Percentiles rank a stretch among this genome's conserved stretches.
These are phyloP conservation scores for Mollisiaceae sp. DNA, from an alignment of 2,329 filamentous ascomycete species.

Conservation along the genomic window DNA sequence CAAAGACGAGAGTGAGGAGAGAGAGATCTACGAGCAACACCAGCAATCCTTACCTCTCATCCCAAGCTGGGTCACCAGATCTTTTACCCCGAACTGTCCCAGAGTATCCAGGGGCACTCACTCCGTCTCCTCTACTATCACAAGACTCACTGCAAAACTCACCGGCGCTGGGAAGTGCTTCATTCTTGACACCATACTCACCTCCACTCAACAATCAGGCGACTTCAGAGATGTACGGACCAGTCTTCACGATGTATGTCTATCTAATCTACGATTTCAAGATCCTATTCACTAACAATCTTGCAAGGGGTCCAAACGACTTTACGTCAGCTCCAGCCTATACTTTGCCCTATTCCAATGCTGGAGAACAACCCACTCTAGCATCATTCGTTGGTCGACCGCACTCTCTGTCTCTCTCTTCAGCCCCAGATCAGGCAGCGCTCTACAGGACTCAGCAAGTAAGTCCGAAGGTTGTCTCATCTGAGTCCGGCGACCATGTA, in stretches of 20 bases:
- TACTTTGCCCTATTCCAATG: slow-evolving; percentile 37
- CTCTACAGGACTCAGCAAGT: slow-evolving; percentile 39
- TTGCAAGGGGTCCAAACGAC: slow-evolving; percentile 35
- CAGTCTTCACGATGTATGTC: slow-evolving; percentile 41
- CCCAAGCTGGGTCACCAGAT: slow-evolving; percentile 42
- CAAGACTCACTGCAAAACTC: slow-evolving; percentile 37
- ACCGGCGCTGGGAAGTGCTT: slow-evolving; percentile 35
- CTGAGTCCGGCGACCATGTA: slow-evolving; percentile 56
- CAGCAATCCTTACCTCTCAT: slow-evolving; percentile 42
- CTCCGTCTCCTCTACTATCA: slow-evolving; percentile 41
- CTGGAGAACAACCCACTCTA: slow-evolving; percentile 31
- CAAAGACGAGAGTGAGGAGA: slow-evolving; percentile 60
- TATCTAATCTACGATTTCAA: slow-evolving; percentile 3
- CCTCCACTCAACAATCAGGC: slow-evolving; percentile 35
- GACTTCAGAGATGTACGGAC: slow-evolving; percentile 40
- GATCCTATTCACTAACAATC: slow-evolving; percentile 15
- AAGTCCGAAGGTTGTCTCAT: slow-evolving; percentile 48
- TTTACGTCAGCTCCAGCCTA: slow-evolving; percentile 37
- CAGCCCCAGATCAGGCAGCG: slow-evolving; percentile 38
- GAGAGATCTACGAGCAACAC: slow-evolving; percentile 43
- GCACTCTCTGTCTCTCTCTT: slow-evolving; percentile 39
- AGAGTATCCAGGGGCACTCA: slow-evolving; percentile 39
- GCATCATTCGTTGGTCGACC: slow-evolving; percentile 38
- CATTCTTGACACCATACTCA: slow-evolving; percentile 40
- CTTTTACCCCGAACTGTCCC: slow-evolving; percentile 40